phyloP scores from a whole-genome alignment of 1,284 basidiomycete species.

The Rhodofomes roseus region DNA sequence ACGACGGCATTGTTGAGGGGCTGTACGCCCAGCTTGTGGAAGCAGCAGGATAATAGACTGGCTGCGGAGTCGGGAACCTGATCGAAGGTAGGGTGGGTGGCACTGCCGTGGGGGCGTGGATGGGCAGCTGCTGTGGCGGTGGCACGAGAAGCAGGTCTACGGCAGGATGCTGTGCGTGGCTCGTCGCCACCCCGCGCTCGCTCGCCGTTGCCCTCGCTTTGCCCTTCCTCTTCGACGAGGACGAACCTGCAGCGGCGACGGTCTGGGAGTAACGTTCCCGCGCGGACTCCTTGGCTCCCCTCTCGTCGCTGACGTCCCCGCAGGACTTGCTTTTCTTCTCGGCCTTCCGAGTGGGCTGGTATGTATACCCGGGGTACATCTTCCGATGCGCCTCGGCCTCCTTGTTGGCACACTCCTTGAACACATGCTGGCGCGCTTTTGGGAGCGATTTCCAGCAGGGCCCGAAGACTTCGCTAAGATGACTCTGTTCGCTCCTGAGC shows the following conservation, averaged over 20 bases:
- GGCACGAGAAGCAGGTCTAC: neutral
- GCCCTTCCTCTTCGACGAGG: neutral
- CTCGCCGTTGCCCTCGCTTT: neutral
- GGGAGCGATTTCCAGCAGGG: slow-evolving; percentile 48
- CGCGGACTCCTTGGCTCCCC: neutral
- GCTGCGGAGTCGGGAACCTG: neutral
- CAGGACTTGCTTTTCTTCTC: slow-evolving; percentile 7
- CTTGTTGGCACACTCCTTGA: slow-evolving; percentile 30
- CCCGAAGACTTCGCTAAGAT: slow-evolving; percentile 54
- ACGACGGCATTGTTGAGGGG: neutral
- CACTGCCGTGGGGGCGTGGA: neutral
- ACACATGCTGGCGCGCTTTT: neutral
- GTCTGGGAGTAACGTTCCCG: neutral
- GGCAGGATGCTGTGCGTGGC: neutral
- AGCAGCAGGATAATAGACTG: neutral
- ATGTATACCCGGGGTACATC: slow-evolving; percentile 44
- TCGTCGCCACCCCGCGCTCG: neutral
- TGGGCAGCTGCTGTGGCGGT: neutral
- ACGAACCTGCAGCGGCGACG: neutral
- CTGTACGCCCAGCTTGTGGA: neutral
- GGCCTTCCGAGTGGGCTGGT: slow-evolving; percentile 36
- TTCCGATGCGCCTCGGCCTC: slow-evolving; percentile 34
- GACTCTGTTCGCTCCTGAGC: neutral
- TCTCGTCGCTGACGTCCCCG: neutral
- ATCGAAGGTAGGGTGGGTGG: neutral